Conservation (phyloP, 2,329 filamentous ascomycete species). For the Fusarium equiseti region DNA sequence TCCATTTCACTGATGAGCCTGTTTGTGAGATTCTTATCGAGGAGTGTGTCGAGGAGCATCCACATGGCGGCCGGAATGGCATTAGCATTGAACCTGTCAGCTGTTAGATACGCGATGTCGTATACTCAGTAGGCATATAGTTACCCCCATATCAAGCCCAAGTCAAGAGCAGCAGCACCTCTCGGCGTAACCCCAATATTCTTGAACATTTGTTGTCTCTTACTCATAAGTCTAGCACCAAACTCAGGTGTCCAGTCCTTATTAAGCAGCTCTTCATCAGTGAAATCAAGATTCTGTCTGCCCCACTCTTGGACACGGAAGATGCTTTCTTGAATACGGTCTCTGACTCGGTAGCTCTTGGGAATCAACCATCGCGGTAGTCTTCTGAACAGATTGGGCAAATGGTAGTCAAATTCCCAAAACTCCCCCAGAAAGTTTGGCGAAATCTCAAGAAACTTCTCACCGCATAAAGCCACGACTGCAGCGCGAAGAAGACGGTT, state of each 20-base stretch:
- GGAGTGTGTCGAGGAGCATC: constrained; percentile 36
- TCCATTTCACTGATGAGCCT: constrained; percentile 37
- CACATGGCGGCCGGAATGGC: constrained; percentile 41
- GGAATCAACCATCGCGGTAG: constrained; percentile 37
- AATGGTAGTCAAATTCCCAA: constrained; percentile 38
- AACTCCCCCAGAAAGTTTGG: constrained; percentile 33
- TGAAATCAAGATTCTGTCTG: constrained; percentile 9
- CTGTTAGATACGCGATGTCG: rapidly evolving
- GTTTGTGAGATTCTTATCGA: constrained; percentile 11
- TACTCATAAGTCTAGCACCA: constrained; percentile 45
- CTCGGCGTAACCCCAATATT: constrained; percentile 24
- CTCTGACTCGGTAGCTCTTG: constrained; percentile 27
- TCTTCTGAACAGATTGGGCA: constrained; percentile 35
- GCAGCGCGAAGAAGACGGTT: constrained; percentile 24
- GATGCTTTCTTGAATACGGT: constrained; percentile 20
- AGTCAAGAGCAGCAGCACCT: constrained; percentile 35
- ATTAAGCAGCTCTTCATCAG: constrained; percentile 3
- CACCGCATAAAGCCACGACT: constrained; percentile 16
- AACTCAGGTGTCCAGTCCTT: constrained; percentile 42
- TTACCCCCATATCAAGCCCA: constrained; percentile 44
- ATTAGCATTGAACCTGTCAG: constrained; percentile 27
- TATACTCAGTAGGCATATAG: not conserved
- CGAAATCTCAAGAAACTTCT: constrained; percentile 29
- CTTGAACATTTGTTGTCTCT: constrained; percentile 37
- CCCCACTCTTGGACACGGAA: constrained; percentile 32